Evolutionary conservation across 768 basidiomycete genomes (phyloP), one percentile per base, ranked within the genome.

Genomic region (Auricularia heimuer): DNA sequence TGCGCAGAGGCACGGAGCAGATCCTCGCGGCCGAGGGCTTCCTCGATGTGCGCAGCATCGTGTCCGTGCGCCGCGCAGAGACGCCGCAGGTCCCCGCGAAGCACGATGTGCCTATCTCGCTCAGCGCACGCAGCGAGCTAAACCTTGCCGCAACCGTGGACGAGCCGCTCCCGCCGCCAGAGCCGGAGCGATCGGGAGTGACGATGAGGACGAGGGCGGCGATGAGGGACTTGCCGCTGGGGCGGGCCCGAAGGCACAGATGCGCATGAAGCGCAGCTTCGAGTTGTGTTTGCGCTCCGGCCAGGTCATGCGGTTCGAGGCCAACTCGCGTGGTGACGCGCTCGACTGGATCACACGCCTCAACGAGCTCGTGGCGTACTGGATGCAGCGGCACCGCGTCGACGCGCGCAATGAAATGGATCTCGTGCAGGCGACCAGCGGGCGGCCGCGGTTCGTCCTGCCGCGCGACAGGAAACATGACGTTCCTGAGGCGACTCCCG

Each of bases 331-430:
- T 64, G 77, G 72, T 37, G 79, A 87, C 56, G 90, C 90, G 0
- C 72, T 86, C 62, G 94, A 98, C 71, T 98, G 95, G 96, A 85
- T 97, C 61, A 81, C 84, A 62, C 82, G 86, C 47, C 81, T 98
- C 3, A 83, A 83, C 18, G 82, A 82, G 34, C 79, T 95, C 39
- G 75, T 87, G 47, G 73, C 77, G 3, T 98, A 94, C 71, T 98
- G 94, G 94, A 86, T 82, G 63, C 79, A 83, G 58, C 82, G 87
- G 24, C 89, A 94, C 69, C 82, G 83, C 33, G 78, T 81, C 54
- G 93, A 95, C 70, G 87, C 92, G 14, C 80, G 79, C 66, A 81
- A 87, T 65, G 91, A 92, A 74, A 94, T 94, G 86, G 86, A 91
- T 65, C 75, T 92, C 47, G 83, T 85, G 18, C 84, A 87, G 72